These are phyloP conservation scores for Termitomyces sp. DNA, from an alignment of 768 basidiomycete species.

Conservation along the genomic window DNA sequence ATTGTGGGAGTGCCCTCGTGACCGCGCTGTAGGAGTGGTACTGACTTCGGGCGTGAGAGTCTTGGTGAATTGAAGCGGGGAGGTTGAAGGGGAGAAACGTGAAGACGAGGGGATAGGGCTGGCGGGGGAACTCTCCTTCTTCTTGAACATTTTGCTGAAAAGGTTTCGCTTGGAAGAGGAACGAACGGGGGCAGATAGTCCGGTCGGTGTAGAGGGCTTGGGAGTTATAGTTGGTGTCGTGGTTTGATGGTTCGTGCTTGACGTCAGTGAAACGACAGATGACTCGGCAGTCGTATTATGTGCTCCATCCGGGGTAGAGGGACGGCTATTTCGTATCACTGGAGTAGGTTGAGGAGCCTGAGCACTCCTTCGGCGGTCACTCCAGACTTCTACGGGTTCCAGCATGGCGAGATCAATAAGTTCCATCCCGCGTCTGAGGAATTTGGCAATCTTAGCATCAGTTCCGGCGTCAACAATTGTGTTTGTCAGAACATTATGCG, in stretches of 20 bases:
- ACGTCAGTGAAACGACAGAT: conserved; percentile 13
- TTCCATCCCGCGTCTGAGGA: conserved; percentile 68
- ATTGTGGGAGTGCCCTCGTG: conserved; percentile 13
- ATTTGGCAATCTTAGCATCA: conserved; percentile 79
- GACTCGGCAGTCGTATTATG: conserved; percentile 14
- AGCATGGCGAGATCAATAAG: conserved; percentile 72
- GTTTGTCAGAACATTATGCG: conserved; percentile 85
- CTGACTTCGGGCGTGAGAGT: conserved; percentile 6
- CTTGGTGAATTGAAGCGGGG: conserved; percentile 7
- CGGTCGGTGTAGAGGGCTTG: background rate
- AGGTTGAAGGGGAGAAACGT: conserved; percentile 11
- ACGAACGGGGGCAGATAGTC: background rate
- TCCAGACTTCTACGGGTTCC: conserved; percentile 78
- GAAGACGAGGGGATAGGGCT: conserved; percentile 24
- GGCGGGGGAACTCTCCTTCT: conserved; percentile 15
- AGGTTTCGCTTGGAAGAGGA: conserved; percentile 45
- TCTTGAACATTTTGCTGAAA: conserved; percentile 70
- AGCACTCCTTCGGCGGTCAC: conserved; percentile 20
- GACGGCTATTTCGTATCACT: conserved; percentile 20
- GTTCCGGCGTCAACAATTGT: conserved; percentile 85
- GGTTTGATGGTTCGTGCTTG: conserved; percentile 1
- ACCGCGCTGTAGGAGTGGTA: conserved; percentile 9
- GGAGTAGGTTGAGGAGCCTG: background rate
- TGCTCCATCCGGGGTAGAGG: conserved; percentile 13
- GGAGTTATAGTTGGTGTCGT: conserved; percentile 11